These are phyloP conservation scores for Schizosaccharomyces lindneri DNA, from an alignment of 805 yeast species.

Conservation along the genomic window DNA sequence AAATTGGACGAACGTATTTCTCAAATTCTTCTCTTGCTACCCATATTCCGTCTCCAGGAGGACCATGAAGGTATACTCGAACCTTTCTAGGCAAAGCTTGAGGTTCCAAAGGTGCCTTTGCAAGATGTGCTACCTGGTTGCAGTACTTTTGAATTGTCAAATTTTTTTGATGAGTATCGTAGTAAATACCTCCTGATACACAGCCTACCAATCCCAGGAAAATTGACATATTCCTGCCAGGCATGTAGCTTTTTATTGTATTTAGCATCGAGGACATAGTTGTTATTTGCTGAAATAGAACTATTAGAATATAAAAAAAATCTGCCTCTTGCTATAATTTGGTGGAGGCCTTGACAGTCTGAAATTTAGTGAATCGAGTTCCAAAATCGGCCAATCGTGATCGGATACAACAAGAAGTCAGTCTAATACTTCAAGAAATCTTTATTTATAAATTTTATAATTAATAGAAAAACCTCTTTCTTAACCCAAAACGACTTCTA, in stretches of 20 bases:
- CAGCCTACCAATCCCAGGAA: constrained; percentile 51
- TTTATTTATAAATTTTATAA: no score
- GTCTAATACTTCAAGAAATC: no score
- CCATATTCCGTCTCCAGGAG: constrained; percentile 74
- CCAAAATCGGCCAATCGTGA: no score
- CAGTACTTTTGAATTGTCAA: constrained; percentile 41
- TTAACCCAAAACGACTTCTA: no score
- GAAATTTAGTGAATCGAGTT: no score
- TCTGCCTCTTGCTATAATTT: no score
- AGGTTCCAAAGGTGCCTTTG: constrained; percentile 21
- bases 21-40: constrained; percentile 50
- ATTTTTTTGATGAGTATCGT: constrained; percentile 54
- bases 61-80: constrained; percentile 78
- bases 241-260: constrained; percentile 19
- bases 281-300: no score
- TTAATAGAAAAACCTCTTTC: no score
- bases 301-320: no score
- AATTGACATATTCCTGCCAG: constrained; percentile 80
- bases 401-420: no score
- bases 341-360: no score
- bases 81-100: constrained; percentile 41
- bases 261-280: neutral
- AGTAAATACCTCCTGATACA: constrained; percentile 48
- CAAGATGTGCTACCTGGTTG: constrained; percentile 28
- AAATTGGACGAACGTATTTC: constrained; percentile 59